Evolutionary conservation across 2,329 filamentous ascomycete genomes (phyloP).

Genomic region (Sporothrix brunneoviolacea): DNA sequence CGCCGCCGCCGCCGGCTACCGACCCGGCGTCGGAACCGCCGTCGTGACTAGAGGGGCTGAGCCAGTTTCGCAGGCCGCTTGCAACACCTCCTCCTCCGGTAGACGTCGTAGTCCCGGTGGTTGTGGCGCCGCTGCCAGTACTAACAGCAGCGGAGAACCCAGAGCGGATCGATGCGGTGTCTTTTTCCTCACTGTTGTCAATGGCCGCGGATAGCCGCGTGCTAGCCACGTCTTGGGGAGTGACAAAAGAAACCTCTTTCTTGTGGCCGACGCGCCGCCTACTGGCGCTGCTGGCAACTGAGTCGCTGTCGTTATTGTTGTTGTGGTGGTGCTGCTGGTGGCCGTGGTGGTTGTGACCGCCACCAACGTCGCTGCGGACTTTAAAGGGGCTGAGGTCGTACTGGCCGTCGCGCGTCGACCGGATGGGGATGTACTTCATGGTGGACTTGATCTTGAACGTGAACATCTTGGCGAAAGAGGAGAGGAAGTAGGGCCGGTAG

Average conservation of each 20-base stretch:
- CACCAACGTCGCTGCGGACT: slow-evolving; percentile 53
- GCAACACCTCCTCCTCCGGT: not conserved
- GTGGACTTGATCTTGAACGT: slow-evolving; percentile 88
- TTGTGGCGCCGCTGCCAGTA: slow-evolving; percentile 11
- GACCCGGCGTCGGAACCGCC: slow-evolving; percentile 20
- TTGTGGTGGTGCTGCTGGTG: slow-evolving; percentile 40
- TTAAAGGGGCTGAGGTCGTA: slow-evolving; percentile 87
- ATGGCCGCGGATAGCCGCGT: slow-evolving; percentile 18
- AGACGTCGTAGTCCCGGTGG: not conserved
- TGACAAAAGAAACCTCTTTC: slow-evolving; percentile 65
- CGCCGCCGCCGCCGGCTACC: not conserved
- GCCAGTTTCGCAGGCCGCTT: slow-evolving; percentile 13
- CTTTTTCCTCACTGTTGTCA: slow-evolving; percentile 12
- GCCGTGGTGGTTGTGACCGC: not conserved
- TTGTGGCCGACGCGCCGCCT: slow-evolving; percentile 31
- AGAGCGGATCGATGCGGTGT: slow-evolving; percentile 31
- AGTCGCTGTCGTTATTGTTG: slow-evolving; percentile 75
- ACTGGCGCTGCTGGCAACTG: slow-evolving; percentile 48
- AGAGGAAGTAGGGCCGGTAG: slow-evolving; percentile 81
- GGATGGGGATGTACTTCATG: slow-evolving; percentile 72
- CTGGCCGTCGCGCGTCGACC: slow-evolving; percentile 62
- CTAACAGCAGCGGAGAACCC: slow-evolving; percentile 25
- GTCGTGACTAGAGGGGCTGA: slow-evolving; percentile 6
- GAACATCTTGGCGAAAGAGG: slow-evolving; percentile 87
- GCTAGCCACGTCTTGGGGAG: slow-evolving; percentile 41